Evolutionary conservation across 1,284 basidiomycete genomes (phyloP).

Genomic region (Athelia sp.): DNA sequence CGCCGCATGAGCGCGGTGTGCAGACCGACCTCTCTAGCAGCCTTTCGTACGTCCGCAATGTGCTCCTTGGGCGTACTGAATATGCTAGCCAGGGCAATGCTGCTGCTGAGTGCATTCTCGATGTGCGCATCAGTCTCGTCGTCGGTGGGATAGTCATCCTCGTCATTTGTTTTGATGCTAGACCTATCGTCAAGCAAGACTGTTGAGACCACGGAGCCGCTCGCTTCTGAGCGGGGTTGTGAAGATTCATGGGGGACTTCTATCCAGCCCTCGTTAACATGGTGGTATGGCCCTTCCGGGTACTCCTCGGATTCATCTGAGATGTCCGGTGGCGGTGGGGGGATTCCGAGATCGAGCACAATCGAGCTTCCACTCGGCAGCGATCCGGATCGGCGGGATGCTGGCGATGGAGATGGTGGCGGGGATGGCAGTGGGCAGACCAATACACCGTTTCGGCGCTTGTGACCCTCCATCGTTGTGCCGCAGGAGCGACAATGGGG

Average conservation of each 20-base stretch:
- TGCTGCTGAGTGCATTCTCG: neutral
- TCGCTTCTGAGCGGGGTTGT: neutral
- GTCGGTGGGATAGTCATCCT: neutral
- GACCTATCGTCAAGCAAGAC: neutral
- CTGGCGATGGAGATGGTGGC: neutral
- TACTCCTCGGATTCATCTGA: no score
- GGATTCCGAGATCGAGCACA: no score
- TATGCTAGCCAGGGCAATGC: neutral
- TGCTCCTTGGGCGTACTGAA: conserved; percentile 1
- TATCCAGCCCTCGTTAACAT: no score
- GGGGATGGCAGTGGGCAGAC: conserved; percentile 8
- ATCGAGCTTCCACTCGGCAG: no score
- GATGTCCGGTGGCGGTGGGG: no score
- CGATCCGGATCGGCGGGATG: neutral
- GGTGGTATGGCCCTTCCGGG: no score
- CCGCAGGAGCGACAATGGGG: conserved; percentile 16
- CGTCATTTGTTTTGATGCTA: neutral
- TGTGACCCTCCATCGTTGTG: conserved; percentile 18
- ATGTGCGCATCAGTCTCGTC: neutral
- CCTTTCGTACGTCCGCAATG: neutral
- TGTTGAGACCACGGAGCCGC: neutral
- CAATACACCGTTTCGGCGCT: conserved; percentile 5
- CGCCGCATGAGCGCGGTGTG: neutral
- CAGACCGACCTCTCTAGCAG: neutral
- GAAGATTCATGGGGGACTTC: neutral